Conservation (phyloP, 2,329 filamentous ascomycete species). For the Aspergillus chevalieri region DNA sequence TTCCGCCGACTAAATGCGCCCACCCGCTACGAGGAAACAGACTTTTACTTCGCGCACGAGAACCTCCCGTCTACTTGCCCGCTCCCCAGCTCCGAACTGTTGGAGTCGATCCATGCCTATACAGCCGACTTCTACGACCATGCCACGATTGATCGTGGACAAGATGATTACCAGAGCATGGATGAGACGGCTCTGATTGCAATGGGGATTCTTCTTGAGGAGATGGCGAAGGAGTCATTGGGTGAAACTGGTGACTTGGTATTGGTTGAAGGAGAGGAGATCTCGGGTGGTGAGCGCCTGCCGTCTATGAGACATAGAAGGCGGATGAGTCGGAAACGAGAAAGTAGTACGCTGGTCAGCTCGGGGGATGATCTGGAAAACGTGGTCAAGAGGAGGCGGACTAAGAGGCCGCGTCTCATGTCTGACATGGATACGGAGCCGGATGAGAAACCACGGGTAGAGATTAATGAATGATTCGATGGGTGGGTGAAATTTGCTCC, state of each 20-base stretch:
- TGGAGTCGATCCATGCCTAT: slow-evolving; percentile 54
- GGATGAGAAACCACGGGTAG: slow-evolving; percentile 9
- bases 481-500: too few relatives aligned
- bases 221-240: slow-evolving; percentile 46
- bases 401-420: slow-evolving; percentile 9
- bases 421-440: slow-evolving; percentile 17
- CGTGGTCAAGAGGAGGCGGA: slow-evolving; percentile 14
- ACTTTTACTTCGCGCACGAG: slow-evolving; percentile 51
- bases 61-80: slow-evolving; percentile 31
- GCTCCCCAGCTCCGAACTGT: slow-evolving; percentile 52
- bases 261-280: slow-evolving; percentile 46
- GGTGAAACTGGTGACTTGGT: slow-evolving; percentile 55
- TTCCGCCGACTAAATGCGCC: slow-evolving; percentile 49
- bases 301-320: not conserved
- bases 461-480: not conserved
- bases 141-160: slow-evolving; percentile 26
- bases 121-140: slow-evolving; percentile 50
- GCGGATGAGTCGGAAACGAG: slow-evolving; percentile 13
- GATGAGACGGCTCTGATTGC: slow-evolving; percentile 59
- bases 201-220: slow-evolving; percentile 56
- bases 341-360: slow-evolving; percentile 14
- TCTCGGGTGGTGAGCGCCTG: slow-evolving; percentile 17
- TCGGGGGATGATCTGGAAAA: slow-evolving; percentile 16
- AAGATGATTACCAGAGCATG: slow-evolving; percentile 47
- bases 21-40: slow-evolving; percentile 47